Evolutionary conservation across 2,329 filamentous ascomycete genomes (phyloP), one percentile per base, ranked within the genome.

Genomic region (Fusarium paranaense): DNA sequence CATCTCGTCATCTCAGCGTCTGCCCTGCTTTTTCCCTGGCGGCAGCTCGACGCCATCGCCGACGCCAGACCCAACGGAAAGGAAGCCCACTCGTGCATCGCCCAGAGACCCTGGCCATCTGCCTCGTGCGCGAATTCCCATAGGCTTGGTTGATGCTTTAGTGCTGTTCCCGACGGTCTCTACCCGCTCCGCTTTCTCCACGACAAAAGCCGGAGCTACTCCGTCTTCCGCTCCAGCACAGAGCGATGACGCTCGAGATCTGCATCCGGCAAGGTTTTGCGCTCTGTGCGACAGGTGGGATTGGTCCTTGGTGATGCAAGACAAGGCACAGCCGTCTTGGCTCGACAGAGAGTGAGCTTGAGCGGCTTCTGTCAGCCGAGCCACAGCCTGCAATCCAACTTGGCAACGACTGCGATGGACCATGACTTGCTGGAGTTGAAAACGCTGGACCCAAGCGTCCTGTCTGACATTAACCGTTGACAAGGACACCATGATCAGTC

Each of bases 31-130:
- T 64, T 72, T 52, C 59, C 13, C 33, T 72, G 68, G 69, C 69
- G 71, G 71, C 69, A 74, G 65, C 61, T 74, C 33, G 35, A 38
- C 61, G 61, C 47, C 61, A 42, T 33, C 47, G 35, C 35, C 67
- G 45, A 64, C 67, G 67, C 67, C 70, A 70, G 59, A 67, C 62
- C 70, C 70, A 62, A 52, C 71, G 56, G 50, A 50, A 47, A 35
- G 50, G 42, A 25, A 60, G 52, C 37, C 71, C 67, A 62, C 71
- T 37, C 35, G 20, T 38, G 61, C 25, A 35, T 32, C 45, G 16
- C 5, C 32, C 25, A 45, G 64, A 63, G 54, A 35, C 71, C 71
- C 58, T 66, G 62, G 66, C 60, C n/a, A 63, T 64, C 62, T 37
- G 42, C 37, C 38, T 50, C 52, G 16, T 69, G 30, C 33, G 33